Base-by-base conservation (phyloP, 1,284 basidiomycete genomes). In the Uromyces viciae-fabae region DNA sequence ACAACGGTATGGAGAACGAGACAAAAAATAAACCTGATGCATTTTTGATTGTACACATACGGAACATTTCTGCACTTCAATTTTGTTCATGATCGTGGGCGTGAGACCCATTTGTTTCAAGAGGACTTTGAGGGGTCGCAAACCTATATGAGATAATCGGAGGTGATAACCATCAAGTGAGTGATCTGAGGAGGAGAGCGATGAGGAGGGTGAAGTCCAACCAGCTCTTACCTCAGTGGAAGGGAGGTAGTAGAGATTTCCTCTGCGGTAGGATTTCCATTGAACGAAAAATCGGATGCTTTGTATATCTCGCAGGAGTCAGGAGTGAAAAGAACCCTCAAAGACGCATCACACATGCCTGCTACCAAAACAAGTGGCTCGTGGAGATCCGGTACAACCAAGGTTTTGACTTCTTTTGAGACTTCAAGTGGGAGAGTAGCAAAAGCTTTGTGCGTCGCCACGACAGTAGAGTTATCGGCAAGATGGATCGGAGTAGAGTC, bases 241-340 rank as follows among this genome's bases (percentile, higher is more conserved):
- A 0, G 36, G 72, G 5, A 75, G 43, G 33, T 58, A 75, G 25
- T 75, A 75, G 2, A 75, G 52, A 36, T 75, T 75, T 36, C 72
- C 52, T 8, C 31, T 14, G 14, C 72, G 19, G 31, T 54, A 49
- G n/a, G 49, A 46, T 1, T n/a, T n/a, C n/a, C 33, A n/a, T 2
- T 52, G 49, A 25, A 58, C 54, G 33, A 58, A 33, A 1, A 25
- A 11, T 22, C 28, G 25, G 15, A 22, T 11, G 49, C 25, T 72
- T 19, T 38, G 46, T 52, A 28, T 36, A 73, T 49, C 2, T 54
- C 31, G n/a, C 71, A 52, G 1, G 19, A 19, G n/a, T 8, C 17
- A 1, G 25, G 36, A 3, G 25, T 38, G 33, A 75, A 75, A 4
- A 38, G 49, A 2, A 58, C 28, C 1, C n/a, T 58, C 3, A 58